Base-by-base conservation (phyloP, 2,329 filamentous ascomycete species). In the Hawksworthiomyces lignivorus region DNA sequence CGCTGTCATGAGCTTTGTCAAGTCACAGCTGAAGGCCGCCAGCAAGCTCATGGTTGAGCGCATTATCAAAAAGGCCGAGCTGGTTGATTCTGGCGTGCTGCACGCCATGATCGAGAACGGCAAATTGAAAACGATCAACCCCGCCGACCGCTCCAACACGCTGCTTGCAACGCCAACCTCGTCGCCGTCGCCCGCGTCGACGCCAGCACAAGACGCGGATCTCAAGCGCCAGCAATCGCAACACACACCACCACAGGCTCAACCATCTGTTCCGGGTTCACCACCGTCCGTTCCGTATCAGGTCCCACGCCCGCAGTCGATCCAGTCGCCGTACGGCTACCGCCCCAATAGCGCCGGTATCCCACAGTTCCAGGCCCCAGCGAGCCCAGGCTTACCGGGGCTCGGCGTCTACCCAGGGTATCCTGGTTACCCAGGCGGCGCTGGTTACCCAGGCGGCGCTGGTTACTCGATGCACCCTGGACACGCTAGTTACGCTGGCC, bases 21-120 rank as follows among this genome's bases (percentile, higher is more conserved):
- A 81, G 65, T 69, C 73, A 44, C 77, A 84, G 56, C 70, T 75
- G 53, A 82, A 81, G 61, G 69, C 76, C 8, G 77, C 81, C 7
- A 79, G 77, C 51, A 80, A 78, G 49, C 70, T 81, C 46, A 81
- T 85, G 75, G 73, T 85, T 1, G 67, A 73, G 40, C 71, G 81
- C 36, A 73, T 86, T 55, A 77, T 84, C 54, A 82, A 82, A 54
- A 84, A 84, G 64, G 81, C 81, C 1, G 79, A 82, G 58, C 64
- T 85, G 18, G 65, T 85, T 29, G 81, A 84, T 51, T 67, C 79
- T 6, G 81, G 81, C 14, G 68, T 75, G 15, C 64, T 85, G 36
- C 73, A 76, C 31, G 80, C 76, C 42, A 82, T 85, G 78, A 75
- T 83, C 54, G 71, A 82, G 51, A 66, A 80, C 47, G 80, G 80